Evolutionary conservation across 2,329 filamentous ascomycete genomes (phyloP).

Genomic region (Colletotrichum brevisporum): DNA sequence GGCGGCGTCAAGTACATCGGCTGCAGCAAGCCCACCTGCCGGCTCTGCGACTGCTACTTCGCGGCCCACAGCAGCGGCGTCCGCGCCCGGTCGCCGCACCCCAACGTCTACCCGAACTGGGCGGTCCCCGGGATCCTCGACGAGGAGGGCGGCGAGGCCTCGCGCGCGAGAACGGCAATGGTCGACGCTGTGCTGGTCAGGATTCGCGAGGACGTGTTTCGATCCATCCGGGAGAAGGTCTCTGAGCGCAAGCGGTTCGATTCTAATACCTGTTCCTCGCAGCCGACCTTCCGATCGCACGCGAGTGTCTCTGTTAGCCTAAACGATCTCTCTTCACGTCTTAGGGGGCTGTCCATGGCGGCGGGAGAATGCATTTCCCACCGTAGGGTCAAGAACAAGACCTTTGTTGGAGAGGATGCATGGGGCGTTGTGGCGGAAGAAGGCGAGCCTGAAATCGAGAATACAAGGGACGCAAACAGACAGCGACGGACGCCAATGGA

Average conservation of each 20-base stretch:
- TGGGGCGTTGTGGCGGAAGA: constrained; percentile 4
- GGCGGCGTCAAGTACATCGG: constrained; percentile 42
- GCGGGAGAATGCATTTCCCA: too few species aligned
- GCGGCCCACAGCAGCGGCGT: constrained; percentile 33
- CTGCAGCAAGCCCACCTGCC: constrained; percentile 44
- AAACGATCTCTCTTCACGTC: neutral
- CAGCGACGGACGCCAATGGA: neutral
- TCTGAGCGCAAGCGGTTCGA: constrained; percentile 27
- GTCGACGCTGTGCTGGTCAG: constrained; percentile 19
- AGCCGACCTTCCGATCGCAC: constrained; percentile 6
- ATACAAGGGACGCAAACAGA: neutral
- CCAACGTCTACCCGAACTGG: constrained; percentile 42
- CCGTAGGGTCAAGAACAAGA: too few species aligned
- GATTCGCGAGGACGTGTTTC: constrained; percentile 19
- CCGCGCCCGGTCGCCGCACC: constrained; percentile 36
- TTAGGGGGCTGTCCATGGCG: neutral
- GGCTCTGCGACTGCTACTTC: constrained; percentile 44
- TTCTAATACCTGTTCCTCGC: constrained; percentile 12
- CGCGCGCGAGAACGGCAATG: neutral
- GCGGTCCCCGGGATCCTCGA: constrained; percentile 30
- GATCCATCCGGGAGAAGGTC: constrained; percentile 24
- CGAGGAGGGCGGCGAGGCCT: neutral
- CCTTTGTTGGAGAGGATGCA: neutral
- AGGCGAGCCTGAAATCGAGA: neutral
- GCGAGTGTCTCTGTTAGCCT: neutral